phyloP scores from a whole-genome alignment of 768 basidiomycete species.

The Mycena kentingensis region DNA sequence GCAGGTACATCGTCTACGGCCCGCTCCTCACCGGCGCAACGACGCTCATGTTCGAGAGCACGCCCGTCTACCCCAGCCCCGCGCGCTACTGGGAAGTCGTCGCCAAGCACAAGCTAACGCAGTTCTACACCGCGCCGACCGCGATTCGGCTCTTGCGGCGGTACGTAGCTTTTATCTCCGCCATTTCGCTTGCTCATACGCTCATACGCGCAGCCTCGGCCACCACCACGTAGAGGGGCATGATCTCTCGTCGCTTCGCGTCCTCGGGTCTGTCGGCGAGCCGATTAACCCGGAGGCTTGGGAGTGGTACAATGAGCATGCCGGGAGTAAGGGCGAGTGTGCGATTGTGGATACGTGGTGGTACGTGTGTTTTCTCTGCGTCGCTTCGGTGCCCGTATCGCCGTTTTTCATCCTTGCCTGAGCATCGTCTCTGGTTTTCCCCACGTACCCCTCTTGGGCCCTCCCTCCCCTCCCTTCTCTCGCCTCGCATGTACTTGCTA shows the following conservation, averaged over 20 bases:
- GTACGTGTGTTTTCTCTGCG: constrained; percentile 34
- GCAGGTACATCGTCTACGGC: constrained; percentile 90
- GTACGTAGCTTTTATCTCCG: constrained; percentile 7
- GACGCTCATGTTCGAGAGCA: constrained; percentile 94
- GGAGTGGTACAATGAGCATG: constrained; percentile 98
- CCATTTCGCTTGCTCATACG: not conserved
- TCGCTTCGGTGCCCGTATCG: too few relatives aligned
- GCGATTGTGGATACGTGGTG: constrained; percentile 95
- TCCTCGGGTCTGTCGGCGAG: constrained; percentile 93
- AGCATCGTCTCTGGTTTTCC: too few relatives aligned
- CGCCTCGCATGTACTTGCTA: too few relatives aligned
- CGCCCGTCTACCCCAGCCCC: constrained; percentile 94
- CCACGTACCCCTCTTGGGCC: too few relatives aligned
- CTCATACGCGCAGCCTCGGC: constrained; percentile 56
- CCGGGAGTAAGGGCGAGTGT: constrained; percentile 78
- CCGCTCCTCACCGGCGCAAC: constrained; percentile 83
- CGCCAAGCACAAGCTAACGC: constrained; percentile 89
- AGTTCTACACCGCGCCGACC: constrained; percentile 93
- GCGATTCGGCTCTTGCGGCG: constrained; percentile 91
- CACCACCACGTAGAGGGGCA: constrained; percentile 80
- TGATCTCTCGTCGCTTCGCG: constrained; percentile 81
- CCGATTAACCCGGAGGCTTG: constrained; percentile 99
- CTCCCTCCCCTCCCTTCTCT: too few relatives aligned
- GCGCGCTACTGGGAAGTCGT: constrained; percentile 97
- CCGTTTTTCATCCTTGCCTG: too few relatives aligned